A percentile compares a stretch with the other conserved stretches of the same genome.
Evolutionary conservation across 2,329 filamentous ascomycete species (phyloP).

Genomic region (Neoarthrinium moseri): DNA sequence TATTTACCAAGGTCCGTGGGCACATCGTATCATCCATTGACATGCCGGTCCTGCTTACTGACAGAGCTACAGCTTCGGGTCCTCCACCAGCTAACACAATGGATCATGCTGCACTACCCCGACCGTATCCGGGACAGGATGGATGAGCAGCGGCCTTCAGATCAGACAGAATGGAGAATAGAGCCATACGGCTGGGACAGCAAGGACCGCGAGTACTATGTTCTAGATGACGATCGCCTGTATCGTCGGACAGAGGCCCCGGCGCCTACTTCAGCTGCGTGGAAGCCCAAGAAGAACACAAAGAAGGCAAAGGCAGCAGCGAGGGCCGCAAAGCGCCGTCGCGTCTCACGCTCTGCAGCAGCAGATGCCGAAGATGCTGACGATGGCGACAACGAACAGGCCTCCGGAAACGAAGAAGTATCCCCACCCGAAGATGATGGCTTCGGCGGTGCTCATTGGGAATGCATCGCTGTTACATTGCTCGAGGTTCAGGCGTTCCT

Average conservation of each 20-base stretch:
- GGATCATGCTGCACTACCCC: conserved; percentile 84
- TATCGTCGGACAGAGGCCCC: conserved; percentile 83
- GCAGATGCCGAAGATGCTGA: conserved; percentile 37
- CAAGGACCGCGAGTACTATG: conserved; percentile 82
- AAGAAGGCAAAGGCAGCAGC: conserved; percentile 63
- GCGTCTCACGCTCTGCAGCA: conserved; percentile 44
- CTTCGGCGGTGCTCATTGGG: conserved; percentile 80
- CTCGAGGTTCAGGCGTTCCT: conserved; percentile 75
- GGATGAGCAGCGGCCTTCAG: conserved; percentile 75
- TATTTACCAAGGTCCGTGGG: conserved; percentile 68
- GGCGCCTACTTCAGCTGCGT: conserved; percentile 50
- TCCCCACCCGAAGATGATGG: conserved; percentile 53
- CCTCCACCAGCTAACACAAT: conserved; percentile 84
- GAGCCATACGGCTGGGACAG: conserved; percentile 87
- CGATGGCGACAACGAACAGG: conserved; percentile 33
- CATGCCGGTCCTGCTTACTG: conserved; percentile 10
- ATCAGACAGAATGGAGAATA: conserved; percentile 79
- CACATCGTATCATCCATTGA: background rate
- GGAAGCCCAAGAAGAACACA: conserved; percentile 62
- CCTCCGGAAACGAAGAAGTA: conserved; percentile 25
- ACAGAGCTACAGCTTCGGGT: conserved; percentile 58
- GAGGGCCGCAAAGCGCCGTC: conserved; percentile 72
- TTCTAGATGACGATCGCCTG: conserved; percentile 90
- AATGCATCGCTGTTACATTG: conserved; percentile 82
- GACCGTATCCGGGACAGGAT: conserved; percentile 86